Evolutionary conservation across 352 stramenopile genomes (phyloP), one percentile per base, ranked within the genome.

Genomic region (Chrysophaeum taylorii): DNA sequence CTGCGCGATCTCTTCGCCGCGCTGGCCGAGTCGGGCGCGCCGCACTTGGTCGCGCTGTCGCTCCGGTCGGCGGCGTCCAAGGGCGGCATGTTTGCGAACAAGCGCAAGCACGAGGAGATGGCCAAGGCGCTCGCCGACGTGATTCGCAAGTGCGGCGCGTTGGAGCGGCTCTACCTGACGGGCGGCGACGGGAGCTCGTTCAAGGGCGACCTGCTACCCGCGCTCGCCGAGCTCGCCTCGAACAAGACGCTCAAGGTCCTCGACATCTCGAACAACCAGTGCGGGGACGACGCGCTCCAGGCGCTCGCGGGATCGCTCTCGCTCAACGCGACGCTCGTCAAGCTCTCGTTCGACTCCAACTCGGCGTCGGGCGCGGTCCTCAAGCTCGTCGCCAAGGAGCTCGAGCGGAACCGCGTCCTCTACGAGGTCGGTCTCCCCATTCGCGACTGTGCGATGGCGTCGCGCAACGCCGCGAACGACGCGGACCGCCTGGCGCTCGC

Each of bases 31-130:
- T 57, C 45, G 9, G 23, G 23, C 5, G 45, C 45, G 23, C 45
- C 45, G 45, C 45, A 57, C 45, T 25, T 57, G 18, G 23, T 27
- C 18, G 9, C 12, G 7, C 45, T 57, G 12, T 27, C 9, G 18
- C 9, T 57, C 12, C 14, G 23, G 5, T 57, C 18, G 18, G 23
- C 45, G 18, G 45, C 45, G 45, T 57, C 45, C 7, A 57, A 57
- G 45, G 23, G 12, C 12, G 45, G 45, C 45, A 57, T 57, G 45
- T 57, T 57, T 25, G 45, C 45, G 18, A 57, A 57, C 45, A 57
- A 57, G 45, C 45, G 45, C 12, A 57, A 57, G 12, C 45, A 57
- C 45, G 45, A 57, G 12, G 45, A 57, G 12, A 57, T 57, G 45
- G 45, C 45, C 18, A 18, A 25, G 9, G 45, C 45, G n/a, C 45